Conservation (phyloP, 2,329 filamentous ascomycete genomes). For the Chaetomiaceae sp. region DNA sequence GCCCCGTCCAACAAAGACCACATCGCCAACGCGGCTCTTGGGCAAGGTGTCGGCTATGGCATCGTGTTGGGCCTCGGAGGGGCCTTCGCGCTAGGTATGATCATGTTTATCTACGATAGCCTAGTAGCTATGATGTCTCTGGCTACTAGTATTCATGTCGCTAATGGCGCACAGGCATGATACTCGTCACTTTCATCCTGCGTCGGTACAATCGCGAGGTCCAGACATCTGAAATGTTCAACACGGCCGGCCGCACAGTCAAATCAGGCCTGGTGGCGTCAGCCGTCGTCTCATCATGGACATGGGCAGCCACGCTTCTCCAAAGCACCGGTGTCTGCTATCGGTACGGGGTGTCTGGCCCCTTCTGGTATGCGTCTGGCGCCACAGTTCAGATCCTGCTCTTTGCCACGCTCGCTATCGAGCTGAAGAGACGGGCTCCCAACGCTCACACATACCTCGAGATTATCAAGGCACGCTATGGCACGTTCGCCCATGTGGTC, state of each 20-base stretch:
- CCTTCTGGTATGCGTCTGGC: slow-evolving; percentile 60
- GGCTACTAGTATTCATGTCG: no score
- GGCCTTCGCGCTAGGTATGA: slow-evolving; percentile 61
- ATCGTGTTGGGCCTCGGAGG: slow-evolving; percentile 71
- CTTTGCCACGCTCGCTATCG: slow-evolving; percentile 86
- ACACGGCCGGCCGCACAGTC: slow-evolving; percentile 79
- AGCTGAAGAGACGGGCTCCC: slow-evolving; percentile 79
- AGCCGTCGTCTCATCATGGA: slow-evolving; percentile 91
- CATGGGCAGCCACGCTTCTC: slow-evolving; percentile 80
- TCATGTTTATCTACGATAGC: no score
- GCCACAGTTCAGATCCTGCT: slow-evolving; percentile 84
- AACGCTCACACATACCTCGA: slow-evolving; percentile 86
- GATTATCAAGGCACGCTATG: slow-evolving; percentile 77
- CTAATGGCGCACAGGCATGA: slow-evolving; percentile 31
- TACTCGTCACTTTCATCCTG: slow-evolving; percentile 36
- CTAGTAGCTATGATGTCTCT: no score
- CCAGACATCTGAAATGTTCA: slow-evolving; percentile 91
- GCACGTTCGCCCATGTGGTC: slow-evolving; percentile 64
- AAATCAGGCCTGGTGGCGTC: slow-evolving; percentile 85
- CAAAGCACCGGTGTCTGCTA: slow-evolving; percentile 81
- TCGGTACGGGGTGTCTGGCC: slow-evolving; percentile 63
- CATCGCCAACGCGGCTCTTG: slow-evolving; percentile 38
- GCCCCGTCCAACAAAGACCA: slow-evolving; percentile 17
- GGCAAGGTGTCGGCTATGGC: slow-evolving; percentile 69
- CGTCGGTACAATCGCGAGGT: slow-evolving; percentile 54